Base-by-base conservation (phyloP, 345 rosid genomes). In the Euphorbia peplus region DNA sequence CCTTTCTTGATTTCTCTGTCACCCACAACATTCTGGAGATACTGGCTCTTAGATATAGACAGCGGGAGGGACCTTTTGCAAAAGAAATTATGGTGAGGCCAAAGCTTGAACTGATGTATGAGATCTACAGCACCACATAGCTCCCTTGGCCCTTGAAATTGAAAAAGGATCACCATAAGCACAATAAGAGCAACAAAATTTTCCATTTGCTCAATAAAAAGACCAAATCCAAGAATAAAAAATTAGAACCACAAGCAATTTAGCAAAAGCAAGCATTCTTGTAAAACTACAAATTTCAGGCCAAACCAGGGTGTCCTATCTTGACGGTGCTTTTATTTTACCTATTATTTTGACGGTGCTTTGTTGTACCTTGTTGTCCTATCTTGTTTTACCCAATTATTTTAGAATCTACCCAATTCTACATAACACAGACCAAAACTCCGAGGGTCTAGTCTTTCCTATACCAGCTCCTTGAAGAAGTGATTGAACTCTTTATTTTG, bases 1-100 rank as follows among this genome's bases (percentile, higher is more conserved):
- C 96, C 96, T 85, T 90, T 90, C 67, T 92, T 85, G 65, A 92
- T 87, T 81, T 90, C 88, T 41, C 88, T 78, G 73, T 86, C 95
- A 46, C 96, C 95, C 71, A 87, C 96, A 71, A 88, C 90, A 66
- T 86, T 82, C 66, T 79, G 93, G 74, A 92, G 90, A 73, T 92
- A 90, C 74, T 82, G 88, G 66, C 93, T 76, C 59, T 88, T 92
- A 29, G 95, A 75, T n/a, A 92, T 76, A 68, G 92, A 90, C 48
- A 82, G 64, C 15, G 97, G 95, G 73, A 88, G 97, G 26, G 90
- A 73, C 76, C 82, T 83, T 87, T 88, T 88, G 87, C 98, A 90
- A 81, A 92, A 92, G 67, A 81, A 85, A 37, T 88, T 96, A 83
- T 86, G 85, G 42, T 92, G 92, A 21, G 84, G 78, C 78, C 79